A percentile compares a stretch with the other conserved stretches of the same genome.
Conservation (phyloP, 2,329 filamentous ascomycete species). For the Diaporthe sp. region DNA sequence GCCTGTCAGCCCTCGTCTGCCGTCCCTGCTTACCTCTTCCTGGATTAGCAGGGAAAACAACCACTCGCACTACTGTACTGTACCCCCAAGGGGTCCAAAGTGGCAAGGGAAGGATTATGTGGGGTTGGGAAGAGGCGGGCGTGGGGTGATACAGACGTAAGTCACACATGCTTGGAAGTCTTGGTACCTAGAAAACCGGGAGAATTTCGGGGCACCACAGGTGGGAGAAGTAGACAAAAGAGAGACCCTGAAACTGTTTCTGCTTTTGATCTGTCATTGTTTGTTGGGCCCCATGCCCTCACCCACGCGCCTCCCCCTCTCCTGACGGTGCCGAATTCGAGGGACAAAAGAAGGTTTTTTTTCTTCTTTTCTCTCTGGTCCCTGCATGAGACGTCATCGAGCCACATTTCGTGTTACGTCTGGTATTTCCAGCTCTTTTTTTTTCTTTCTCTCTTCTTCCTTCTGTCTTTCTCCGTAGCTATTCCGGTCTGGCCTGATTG, state of each 20-base stretch:
- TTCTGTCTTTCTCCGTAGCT: not conserved
- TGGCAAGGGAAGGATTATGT: not conserved
- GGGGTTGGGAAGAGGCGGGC: not conserved
- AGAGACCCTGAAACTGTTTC: constrained; percentile 3
- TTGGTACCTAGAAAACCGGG: not conserved
- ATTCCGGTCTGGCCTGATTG: not conserved
- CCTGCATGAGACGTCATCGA: constrained; percentile 26
- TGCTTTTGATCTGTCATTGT: not conserved
- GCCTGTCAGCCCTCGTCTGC: constrained; percentile 16
- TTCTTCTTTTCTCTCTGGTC: not conserved
- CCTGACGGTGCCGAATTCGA: not conserved
- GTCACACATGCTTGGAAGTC: not conserved
- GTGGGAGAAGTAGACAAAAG: not conserved
- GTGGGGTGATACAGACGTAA: constrained; percentile 32
- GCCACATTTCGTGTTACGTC: not conserved
- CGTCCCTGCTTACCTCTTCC: not conserved
- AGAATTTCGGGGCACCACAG: not conserved
- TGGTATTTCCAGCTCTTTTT: constrained; percentile 1
- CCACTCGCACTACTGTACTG: not conserved
- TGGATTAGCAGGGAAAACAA: not conserved
- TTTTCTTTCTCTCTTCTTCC: not conserved
- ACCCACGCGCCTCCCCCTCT: not conserved
- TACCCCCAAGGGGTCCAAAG: constrained; percentile 13
- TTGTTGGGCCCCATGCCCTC: not conserved
- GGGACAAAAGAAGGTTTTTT: not conserved